Evolutionary conservation across 768 basidiomycete genomes (phyloP).

Genomic region (Lactarius deliciosus): DNA sequence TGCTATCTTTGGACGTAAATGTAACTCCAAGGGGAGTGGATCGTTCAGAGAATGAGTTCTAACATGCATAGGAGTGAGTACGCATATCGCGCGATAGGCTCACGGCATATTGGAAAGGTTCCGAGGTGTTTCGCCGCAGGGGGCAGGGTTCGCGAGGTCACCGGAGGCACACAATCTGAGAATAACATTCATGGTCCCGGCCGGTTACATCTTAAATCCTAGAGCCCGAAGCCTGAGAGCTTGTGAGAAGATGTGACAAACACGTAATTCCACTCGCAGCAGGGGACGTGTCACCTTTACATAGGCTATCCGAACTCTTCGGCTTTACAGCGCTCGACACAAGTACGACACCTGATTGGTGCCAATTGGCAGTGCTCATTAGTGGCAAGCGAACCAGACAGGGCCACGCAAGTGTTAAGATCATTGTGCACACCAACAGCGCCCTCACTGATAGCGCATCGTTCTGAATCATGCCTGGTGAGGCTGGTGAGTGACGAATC

Average conservation of each 20-base stretch:
- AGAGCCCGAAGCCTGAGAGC: conserved; percentile 7
- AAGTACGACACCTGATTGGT: conserved; percentile 3
- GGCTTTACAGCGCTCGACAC: conserved; percentile 5
- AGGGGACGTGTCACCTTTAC: conserved; percentile 19
- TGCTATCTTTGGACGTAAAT: conserved; percentile 23
- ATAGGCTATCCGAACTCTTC: conserved; percentile 22
- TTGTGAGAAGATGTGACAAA: conserved; percentile 12
- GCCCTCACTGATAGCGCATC: not conserved
- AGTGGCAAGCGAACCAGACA: conserved; percentile 3
- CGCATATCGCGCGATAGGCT: conserved; percentile 15
- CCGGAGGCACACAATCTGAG: not conserved
- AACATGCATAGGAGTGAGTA: conserved; percentile 19
- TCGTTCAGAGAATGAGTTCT: conserved; percentile 25
- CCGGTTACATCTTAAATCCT: conserved; percentile 4
- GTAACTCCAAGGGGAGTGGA: conserved; percentile 21
- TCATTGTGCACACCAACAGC: conserved; percentile 4
- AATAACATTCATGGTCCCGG: conserved; percentile 10
- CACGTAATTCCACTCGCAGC: conserved; percentile 17
- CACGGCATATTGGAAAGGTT: conserved; percentile 17
- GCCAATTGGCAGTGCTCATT: conserved; percentile 2
- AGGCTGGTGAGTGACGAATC: not conserved
- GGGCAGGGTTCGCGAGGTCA: conserved; percentile 12
- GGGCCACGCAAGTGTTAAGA: conserved; percentile 2
- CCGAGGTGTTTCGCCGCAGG: conserved; percentile 14
- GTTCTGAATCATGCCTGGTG: conserved; percentile 3